A percentile compares a stretch with the other conserved stretches of the same genome.
Conservation (phyloP, 345 rosid genomes). For the Linum trigynum region DNA sequence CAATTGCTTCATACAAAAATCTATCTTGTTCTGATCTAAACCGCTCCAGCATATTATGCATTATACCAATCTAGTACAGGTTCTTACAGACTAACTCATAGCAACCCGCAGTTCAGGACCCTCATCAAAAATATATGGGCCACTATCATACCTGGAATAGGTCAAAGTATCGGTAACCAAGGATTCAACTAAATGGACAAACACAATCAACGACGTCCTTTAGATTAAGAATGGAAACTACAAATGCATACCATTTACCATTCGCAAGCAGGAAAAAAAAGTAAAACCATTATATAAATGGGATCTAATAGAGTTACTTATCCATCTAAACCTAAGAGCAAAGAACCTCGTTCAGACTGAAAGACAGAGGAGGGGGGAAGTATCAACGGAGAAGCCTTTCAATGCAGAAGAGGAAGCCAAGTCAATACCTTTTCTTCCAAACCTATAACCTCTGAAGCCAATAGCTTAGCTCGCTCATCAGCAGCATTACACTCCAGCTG, state of each 20-base stretch:
- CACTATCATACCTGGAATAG: slow-evolving; percentile 6
- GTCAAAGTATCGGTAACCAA: not conserved
- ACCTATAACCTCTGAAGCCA: slow-evolving; percentile 94
- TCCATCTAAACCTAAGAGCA: not conserved
- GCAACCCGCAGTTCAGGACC: not conserved
- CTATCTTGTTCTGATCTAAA: not conserved
- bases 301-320: not conserved
- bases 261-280: not conserved
- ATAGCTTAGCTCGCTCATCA: slow-evolving; percentile 80
- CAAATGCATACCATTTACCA: not conserved
- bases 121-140: not conserved
- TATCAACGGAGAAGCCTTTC: not conserved
- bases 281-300: not conserved
- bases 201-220: not conserved
- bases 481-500: slow-evolving; percentile 82
- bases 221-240: not conserved
- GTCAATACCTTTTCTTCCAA: slow-evolving; percentile 91
- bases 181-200: no score
- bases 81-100: not conserved
- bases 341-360: not conserved
- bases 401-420: not conserved
- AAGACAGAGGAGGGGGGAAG: not conserved
- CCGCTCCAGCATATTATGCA: not conserved
- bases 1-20: not conserved
- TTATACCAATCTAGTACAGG: not conserved